Evolutionary conservation across 495 filamentous ascomycete species (phyloP).

Genomic region (Amphirosellinia nigrospora): DNA sequence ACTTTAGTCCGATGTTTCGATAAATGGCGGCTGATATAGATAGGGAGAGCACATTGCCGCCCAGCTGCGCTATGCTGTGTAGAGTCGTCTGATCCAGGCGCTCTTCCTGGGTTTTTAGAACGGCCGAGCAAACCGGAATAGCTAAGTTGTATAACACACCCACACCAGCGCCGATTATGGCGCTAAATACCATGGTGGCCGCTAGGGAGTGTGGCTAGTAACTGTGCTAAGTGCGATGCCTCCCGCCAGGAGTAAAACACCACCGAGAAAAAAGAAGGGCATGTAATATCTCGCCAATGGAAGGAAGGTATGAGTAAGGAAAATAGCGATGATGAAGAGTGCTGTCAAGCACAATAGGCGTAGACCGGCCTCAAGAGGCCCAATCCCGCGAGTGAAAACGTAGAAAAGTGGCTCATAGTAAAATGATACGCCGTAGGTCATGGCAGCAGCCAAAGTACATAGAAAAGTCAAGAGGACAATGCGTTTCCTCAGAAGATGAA

Average conservation of each 20-base stretch:
- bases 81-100: conserved; percentile 57
- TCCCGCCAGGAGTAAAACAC: conserved; percentile 54
- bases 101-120: conserved; percentile 44
- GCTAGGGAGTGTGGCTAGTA: conserved; percentile 37
- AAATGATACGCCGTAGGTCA: conserved; percentile 46
- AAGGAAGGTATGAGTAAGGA: conserved; percentile 57
- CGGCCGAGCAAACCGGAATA: conserved; percentile 58
- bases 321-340: conserved; percentile 46
- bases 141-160: conserved; percentile 54
- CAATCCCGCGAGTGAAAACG: conserved; percentile 50
- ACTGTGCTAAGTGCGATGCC: conserved; percentile 58
- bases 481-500: conserved; percentile 43
- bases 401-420: conserved; percentile 62
- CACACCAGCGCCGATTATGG: conserved; percentile 58
- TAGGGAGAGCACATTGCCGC: conserved; percentile 57
- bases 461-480: conserved; percentile 27
- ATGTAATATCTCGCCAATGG: conserved; percentile 58
- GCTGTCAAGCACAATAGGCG: conserved; percentile 60
- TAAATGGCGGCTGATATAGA: conserved; percentile 63
- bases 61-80: conserved; percentile 59
- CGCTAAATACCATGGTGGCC: conserved; percentile 58
- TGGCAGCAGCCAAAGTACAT: conserved; percentile 35
- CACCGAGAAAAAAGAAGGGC: conserved; percentile 63
- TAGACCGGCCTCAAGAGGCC: conserved; percentile 45
- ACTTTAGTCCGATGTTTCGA: conserved; percentile 50